Evolutionary conservation across 257 asterid species (phyloP), one percentile per base, ranked within the genome.

Genomic region (Solanum pinnatisectum): DNA sequence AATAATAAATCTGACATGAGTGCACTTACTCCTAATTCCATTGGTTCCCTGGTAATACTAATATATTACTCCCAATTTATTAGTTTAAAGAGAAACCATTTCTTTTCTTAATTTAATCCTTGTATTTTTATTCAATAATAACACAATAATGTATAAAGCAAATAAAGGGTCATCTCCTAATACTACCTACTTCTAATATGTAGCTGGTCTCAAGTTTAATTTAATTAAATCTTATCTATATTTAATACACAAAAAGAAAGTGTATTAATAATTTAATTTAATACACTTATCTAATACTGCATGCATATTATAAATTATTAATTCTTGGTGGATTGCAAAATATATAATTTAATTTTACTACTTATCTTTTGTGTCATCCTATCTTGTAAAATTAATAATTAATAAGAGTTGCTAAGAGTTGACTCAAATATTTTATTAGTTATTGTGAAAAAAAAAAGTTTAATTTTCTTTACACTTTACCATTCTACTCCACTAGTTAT

Each of bases 11-110:
- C 89, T 91, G 93, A 93, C 95, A 87, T 86, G 93, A 71, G 13
- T 46, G 95, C 96, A 93, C 83, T 90, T 89, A 83, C 37, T 87
- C 79, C 86, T 42, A 87, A 49, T 87, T 60, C 83, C 91, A 91
- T 92, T 91, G 94, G 94, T 90, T 90, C 40, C 36, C 14, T 25
- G 8, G 40, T 86, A n/a, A 65, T 35, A 42, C 83, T 68, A 86
- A 88, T 85, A 18, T 39, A 46, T 84, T 67, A 49, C 85, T 65
- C 72, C 33, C 72, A 20, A 83, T 22, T 44, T 87, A 67, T 46
- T 88, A 14, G 35, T 23, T 49, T 88, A 44, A 49, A 27, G 1
- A 49, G 27, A 49, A 82, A 32, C 30, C 4, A 49, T 30, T 82
- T 82, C 44, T 82, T 82, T 49, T 20, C 4, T 49, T 82, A 37